A percentile compares a stretch with the other conserved stretches of the same genome.
Evolutionary conservation across 2,329 filamentous ascomycete genomes (phyloP).

Genomic region (Hymenoscyphus repandus): DNA sequence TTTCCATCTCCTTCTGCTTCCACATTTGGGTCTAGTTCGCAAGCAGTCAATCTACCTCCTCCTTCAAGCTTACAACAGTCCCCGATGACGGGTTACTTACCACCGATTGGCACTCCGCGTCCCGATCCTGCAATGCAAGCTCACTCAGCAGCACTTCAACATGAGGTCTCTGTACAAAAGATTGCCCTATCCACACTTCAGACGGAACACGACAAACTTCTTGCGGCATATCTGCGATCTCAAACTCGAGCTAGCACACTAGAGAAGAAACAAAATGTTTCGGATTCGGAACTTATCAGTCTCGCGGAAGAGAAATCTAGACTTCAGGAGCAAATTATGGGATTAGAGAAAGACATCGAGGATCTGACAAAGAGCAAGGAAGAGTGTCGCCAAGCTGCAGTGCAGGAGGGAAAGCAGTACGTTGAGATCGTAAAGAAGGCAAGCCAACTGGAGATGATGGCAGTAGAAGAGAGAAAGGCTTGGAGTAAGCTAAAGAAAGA

Average conservation of each 20-base stretch:
- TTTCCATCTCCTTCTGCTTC: conserved; percentile 26
- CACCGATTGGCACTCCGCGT: conserved; percentile 21
- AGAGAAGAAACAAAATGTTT: conserved; percentile 45
- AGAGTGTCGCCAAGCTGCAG: conserved; percentile 33
- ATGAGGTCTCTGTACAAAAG: conserved; percentile 48
- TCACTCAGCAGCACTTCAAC: conserved; percentile 38
- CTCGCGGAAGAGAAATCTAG: conserved; percentile 46
- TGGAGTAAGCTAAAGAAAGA: conserved; percentile 25
- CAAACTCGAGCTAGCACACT: conserved; percentile 44
- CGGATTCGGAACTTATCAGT: conserved; percentile 46
- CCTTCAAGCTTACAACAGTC: conserved; percentile 18
- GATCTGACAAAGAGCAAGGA: conserved; percentile 44
- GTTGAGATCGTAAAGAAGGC: conserved; percentile 31
- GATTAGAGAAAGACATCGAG: conserved; percentile 44
- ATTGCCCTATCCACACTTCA: conserved; percentile 47
- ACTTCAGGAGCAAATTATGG: conserved; percentile 40
- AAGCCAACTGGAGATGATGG: conserved; percentile 27
- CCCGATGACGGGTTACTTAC: conserved; percentile 17
- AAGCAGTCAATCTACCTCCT: conserved; percentile 16
- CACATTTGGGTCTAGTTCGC: conserved; percentile 18
- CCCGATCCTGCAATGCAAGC: conserved; percentile 26
- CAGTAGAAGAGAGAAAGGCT: conserved; percentile 25
- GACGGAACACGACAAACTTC: conserved; percentile 47
- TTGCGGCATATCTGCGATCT: conserved; percentile 46
- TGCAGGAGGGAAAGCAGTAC: conserved; percentile 31